Base-by-base conservation (phyloP, 2,329 filamentous ascomycete genomes). In the Tolypocladium sp. region DNA sequence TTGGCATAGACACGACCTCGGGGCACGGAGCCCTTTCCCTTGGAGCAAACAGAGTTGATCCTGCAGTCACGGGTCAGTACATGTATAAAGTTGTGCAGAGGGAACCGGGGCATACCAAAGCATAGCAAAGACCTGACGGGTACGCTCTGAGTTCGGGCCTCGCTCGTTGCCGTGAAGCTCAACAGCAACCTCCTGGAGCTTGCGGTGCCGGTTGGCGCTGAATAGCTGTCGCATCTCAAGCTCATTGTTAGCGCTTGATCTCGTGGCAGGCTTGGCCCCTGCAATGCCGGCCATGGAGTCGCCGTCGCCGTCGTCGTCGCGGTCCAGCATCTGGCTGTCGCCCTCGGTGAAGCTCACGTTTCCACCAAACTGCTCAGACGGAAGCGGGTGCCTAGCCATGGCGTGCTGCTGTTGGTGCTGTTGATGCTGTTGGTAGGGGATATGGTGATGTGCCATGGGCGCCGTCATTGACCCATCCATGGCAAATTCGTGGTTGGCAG, bases 1-100 rank as follows among this genome's bases (percentile, higher is more conserved):
- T 92, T 92, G 61, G 92, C 91, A 73, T 97, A 99, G 2, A 99
- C 94, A 60, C 93, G 84, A 64, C 94, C 94, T 67, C 94, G 83
- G 8, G 94, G 92, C 0, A 97, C 93, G 7, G 94, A 97, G 1
- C 88, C 88, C 70, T 90, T 91, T 51, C 89, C 89, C 62, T 85
- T 85, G 53, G 83, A 80, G 73, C 90, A 93, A 1, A 88, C 86
- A 57, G 82, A 80, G 67, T 87, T 87, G 65, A 93, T 85, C 89
- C 89, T 92, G 65, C 49, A 37, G 20, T 35, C 49, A 35, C 9
- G 49, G 46, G 30, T 53, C 30, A 53, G 12, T 53, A 22, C 20
- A 13, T 35, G 20, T 22, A 15, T 4, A 12, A 8, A 53, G 10
- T 5, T 35, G 49, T 10, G 3, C 20, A 22, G 42, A 6, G 30